Conservation (phyloP, 495 filamentous ascomycete genomes). For the Schizothecium vesticola region DNA sequence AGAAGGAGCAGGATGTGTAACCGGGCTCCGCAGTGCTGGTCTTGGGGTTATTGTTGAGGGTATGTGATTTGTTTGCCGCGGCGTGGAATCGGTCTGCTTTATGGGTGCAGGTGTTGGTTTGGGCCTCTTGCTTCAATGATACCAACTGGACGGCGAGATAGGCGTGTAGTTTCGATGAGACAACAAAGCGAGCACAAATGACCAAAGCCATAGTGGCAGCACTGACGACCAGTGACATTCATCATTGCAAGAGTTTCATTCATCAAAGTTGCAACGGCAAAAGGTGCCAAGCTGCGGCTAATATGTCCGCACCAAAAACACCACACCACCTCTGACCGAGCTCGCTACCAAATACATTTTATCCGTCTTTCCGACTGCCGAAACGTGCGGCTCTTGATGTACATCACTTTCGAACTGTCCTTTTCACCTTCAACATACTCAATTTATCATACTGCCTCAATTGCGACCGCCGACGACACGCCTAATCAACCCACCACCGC, state of each 20-base stretch:
- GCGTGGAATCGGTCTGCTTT: not conserved
- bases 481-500: not conserved
- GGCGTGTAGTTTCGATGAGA: not conserved
- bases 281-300: not conserved
- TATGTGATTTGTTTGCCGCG: not conserved
- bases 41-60: not conserved
- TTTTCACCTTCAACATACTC: not conserved
- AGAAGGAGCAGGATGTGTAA: constrained; percentile 9
- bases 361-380: not conserved
- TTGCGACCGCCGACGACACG: not conserved
- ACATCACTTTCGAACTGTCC: not conserved
- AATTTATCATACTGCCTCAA: not conserved
- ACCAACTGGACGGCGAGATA: not conserved
- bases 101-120: not conserved
- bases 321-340: not conserved
- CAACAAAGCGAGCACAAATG: not conserved
- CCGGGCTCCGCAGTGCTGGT: not conserved
- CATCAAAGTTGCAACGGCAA: not conserved
- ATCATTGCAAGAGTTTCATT: not conserved
- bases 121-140: not conserved
- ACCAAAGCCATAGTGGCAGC: not conserved
- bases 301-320: not conserved
- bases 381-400: not conserved
- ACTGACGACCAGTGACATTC: not conserved
- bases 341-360: not conserved